Evolutionary conservation across 2,329 filamentous ascomycete species (phyloP).

Genomic region (Claviceps sp.): DNA sequence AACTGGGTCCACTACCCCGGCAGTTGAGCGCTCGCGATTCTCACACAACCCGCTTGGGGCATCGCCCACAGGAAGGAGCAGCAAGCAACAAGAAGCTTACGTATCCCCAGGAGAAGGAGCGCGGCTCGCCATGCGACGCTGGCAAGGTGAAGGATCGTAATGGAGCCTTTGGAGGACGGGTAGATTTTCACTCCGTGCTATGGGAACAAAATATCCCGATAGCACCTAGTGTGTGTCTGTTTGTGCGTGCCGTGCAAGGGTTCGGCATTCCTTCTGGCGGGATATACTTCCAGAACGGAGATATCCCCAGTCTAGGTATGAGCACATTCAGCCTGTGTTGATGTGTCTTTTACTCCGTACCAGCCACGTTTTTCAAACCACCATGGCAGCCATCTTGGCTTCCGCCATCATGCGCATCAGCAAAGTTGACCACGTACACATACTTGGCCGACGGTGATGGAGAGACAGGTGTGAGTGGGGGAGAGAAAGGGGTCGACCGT

Average conservation of each 20-base stretch:
- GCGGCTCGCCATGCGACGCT: not conserved
- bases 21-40: not conserved
- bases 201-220: not conserved
- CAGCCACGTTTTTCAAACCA: too few species aligned
- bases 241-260: not conserved
- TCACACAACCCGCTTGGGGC: not conserved
- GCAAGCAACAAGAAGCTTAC: not conserved
- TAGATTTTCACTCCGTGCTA: not conserved
- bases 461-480: too few species aligned
- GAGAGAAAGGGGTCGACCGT: too few species aligned
- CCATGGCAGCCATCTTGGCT: too few species aligned
- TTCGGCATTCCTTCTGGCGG: not conserved
- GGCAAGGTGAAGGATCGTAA: not conserved
- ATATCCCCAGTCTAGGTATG: not conserved
- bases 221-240: not conserved
- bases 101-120: not conserved
- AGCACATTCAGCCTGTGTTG: not conserved
- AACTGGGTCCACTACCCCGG: not conserved
- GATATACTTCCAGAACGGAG: not conserved
- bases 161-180: not conserved
- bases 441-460: too few species aligned
- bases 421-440: too few species aligned
- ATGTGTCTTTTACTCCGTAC: not conserved
- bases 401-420: too few species aligned
- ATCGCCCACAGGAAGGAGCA: not conserved